Base-by-base conservation (phyloP, 31 red algal species). In the Odonthalia washingtoniensis region DNA sequence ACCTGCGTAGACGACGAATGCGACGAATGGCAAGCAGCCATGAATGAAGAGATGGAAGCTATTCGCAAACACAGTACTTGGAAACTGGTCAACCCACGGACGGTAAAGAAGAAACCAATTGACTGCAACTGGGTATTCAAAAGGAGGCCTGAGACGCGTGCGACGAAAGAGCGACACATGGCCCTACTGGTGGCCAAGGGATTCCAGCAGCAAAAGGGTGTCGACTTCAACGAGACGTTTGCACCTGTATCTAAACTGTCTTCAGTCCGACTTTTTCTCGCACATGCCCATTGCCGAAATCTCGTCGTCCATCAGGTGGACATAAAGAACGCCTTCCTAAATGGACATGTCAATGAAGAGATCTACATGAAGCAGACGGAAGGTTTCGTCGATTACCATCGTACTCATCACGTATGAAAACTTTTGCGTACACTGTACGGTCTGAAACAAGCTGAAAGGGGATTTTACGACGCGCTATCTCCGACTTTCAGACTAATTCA, bases 321-420 rank as follows among this genome's bases (percentile, higher is more conserved):
- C 46, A 62, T 78, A 24, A 75, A 70, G 44, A 92, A 66, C 43
- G 5, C 80, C 4, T 92, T 92, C 39, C 80, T 92, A 33, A 65
- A 72, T 18, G 87, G 78, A 6, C 52, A 53, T 9, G 46, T 85
- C 38, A 53, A 43, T 3, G 89, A 62, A 80, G 40, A 79, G 72
- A 76, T 80, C 46, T 79, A 38, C 40, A 85, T 84, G 87, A 2
- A 74, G 18, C 87, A 83, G 42, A 78, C 87, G 5, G 61, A 70
- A 26, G 87, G 87, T 65, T 83, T 83, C 60, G 78, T 34, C 27
- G 67, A 81, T 32, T 33, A 80, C 16, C 5, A 65, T 24, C 2
- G 80, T 64, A 28, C 77, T 26, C 0, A 65, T n/a, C 40, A 63
- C 57, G 40, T 92, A 5, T 92, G 72, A 26, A 70, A 81, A 69